Evolutionary conservation across 2,329 filamentous ascomycete genomes (phyloP).

Genomic region (Apiospora marii): DNA sequence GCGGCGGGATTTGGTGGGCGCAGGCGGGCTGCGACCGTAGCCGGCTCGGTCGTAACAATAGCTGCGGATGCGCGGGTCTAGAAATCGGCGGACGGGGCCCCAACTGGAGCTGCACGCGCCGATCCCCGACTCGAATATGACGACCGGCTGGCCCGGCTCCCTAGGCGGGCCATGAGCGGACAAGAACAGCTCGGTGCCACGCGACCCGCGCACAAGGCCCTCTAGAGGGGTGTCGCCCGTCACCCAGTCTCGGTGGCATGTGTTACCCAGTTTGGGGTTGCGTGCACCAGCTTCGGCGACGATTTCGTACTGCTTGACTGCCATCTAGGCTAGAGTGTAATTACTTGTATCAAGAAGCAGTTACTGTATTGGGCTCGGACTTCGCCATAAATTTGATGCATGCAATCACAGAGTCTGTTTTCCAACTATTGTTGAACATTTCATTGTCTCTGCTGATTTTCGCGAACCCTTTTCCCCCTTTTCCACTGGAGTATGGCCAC

Average conservation of each 20-base stretch:
- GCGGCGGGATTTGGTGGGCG: background rate
- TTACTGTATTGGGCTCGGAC: background rate
- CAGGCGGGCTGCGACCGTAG: constrained; percentile 21
- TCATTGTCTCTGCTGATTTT: background rate
- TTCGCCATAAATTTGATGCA: background rate
- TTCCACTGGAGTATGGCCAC: background rate
- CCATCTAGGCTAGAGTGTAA: background rate
- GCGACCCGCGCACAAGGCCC: background rate
- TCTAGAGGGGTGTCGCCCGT: background rate
- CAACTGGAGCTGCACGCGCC: constrained; percentile 26
- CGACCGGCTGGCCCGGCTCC: constrained; percentile 22
- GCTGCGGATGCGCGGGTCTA: constrained; percentile 26
- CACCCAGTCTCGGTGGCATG: background rate
- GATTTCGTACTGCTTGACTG: background rate
- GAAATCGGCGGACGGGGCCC: constrained; percentile 21
- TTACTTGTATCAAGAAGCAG: background rate
- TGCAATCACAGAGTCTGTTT: background rate
- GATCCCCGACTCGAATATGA: constrained; percentile 25
- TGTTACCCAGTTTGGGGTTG: too few species aligned
- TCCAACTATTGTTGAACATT: background rate
- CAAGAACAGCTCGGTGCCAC: background rate
- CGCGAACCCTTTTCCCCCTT: background rate
- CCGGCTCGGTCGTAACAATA: constrained; percentile 27
- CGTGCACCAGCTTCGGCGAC: too few species aligned
- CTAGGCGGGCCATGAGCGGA: background rate